A percentile compares a stretch with the other conserved stretches of the same genome.
These are phyloP conservation scores for Neurospora tetrasperma DNA, from an alignment of 495 filamentous ascomycete genomes.

Conservation along the genomic window DNA sequence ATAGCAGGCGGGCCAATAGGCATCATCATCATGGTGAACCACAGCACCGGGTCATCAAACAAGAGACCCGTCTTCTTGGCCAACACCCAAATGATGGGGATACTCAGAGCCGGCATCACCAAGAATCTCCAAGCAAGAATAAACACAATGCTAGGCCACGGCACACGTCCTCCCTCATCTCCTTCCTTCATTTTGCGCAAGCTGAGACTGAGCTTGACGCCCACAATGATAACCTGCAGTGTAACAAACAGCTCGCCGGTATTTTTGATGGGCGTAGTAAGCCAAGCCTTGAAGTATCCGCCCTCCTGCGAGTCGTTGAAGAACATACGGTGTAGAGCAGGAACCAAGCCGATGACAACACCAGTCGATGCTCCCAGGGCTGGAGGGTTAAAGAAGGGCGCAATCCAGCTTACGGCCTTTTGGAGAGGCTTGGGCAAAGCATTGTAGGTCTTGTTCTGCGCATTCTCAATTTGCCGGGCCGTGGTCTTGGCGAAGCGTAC, in stretches of 20 bases:
- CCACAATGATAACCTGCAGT: constrained; percentile 63
- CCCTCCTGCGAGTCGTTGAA: constrained; percentile 54
- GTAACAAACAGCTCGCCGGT: constrained; percentile 62
- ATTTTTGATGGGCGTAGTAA: constrained; percentile 55
- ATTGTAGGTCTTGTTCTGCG: constrained; percentile 27
- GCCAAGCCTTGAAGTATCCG: constrained; percentile 60
- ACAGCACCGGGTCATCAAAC: constrained; percentile 57
- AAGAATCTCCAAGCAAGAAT: constrained; percentile 34
- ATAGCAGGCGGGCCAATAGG: constrained; percentile 62
- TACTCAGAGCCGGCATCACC: constrained; percentile 31
- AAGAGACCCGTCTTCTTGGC: constrained; percentile 48
- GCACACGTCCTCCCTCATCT: constrained; percentile 24
- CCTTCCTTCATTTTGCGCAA: constrained; percentile 44
- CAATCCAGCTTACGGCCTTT: constrained; percentile 33
- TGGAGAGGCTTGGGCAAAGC: constrained; percentile 27
- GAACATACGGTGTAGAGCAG: constrained; percentile 53
- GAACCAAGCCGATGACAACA: constrained; percentile 50
- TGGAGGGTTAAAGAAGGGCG: constrained; percentile 53
- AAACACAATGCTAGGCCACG: constrained; percentile 40
- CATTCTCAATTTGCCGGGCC: constrained; percentile 14
- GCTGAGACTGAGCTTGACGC: constrained; percentile 50
- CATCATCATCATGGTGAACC: constrained; percentile 73
- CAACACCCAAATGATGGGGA: constrained; percentile 51
- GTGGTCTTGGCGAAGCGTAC: constrained; percentile 4
- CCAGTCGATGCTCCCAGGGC: constrained; percentile 56